Evolutionary conservation across 441 rosid genomes (phyloP), one percentile per base, ranked within the genome.

Genomic region (Euphorbia corollata): DNA sequence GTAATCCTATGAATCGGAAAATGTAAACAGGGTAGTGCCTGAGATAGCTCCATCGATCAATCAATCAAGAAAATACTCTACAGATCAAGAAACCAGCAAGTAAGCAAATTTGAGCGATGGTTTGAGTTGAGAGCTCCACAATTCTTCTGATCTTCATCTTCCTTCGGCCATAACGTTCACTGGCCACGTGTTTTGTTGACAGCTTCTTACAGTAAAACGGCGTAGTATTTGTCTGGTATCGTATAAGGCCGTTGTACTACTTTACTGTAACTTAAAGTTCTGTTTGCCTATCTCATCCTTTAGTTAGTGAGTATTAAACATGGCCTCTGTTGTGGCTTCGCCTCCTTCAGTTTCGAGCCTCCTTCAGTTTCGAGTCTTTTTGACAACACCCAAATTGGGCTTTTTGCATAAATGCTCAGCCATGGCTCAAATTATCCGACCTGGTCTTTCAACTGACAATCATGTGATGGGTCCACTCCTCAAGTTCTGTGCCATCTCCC

Each of bases 401-500:
- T 30, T 36, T 32, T 60, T 62, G 13, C 73, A 71, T 36, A 68
- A 72, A 64, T 80, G 88, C 77, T 77, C 80, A 38, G 45, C 77
- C 65, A 74, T 82, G 79, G 47, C 69, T 32, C 60, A 68, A 13
- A 47, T 74, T 57, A 55, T 75, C 78, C 76, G 77, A 7, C 78
- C 78, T 39, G 82, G 84, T 24, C 78, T 78, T 56, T 74, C 81
- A 30, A 48, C 79, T 0, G 77, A 80, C 61, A 82, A 78, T 19
- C 38, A 75, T 41, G 66, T 75, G 59, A 72, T 78, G 67, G 78
- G 75, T 30, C 73, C 71, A 5, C 70, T 80, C 63, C 13, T 80
- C 70, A 80, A 80, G 66, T 77, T 78, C 71, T 74, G 75, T 16
- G 48, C 78, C 11, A 4, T 64, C 2, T 64, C 75, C n/a, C 19